Evolutionary conservation across 345 rosid species (phyloP).

Genomic region (Lenwebbia sp.): DNA sequence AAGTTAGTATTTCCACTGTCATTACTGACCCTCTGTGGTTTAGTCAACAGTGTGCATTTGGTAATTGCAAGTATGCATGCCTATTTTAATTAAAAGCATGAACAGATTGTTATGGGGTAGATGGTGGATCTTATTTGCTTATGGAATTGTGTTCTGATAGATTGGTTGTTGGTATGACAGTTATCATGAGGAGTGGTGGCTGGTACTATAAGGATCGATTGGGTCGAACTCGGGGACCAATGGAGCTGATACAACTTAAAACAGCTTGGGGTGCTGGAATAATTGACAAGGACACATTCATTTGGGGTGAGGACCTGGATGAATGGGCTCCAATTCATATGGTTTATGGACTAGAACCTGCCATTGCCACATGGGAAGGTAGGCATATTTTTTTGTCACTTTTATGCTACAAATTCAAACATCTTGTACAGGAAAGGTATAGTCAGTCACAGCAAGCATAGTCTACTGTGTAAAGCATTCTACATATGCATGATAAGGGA

Average conservation of each 20-base stretch:
- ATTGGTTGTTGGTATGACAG: constrained; percentile 10
- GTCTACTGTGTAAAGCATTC: neutral
- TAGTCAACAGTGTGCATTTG: neutral
- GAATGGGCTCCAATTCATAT: constrained; percentile 97
- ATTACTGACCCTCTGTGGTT: neutral
- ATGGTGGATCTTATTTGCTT: neutral
- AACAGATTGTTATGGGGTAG: neutral
- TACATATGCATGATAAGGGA: neutral
- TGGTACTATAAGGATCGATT: constrained; percentile 87
- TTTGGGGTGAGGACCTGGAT: constrained; percentile 93
- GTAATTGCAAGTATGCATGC: neutral
- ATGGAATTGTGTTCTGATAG: too few species aligned
- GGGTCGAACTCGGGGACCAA: constrained; percentile 87
- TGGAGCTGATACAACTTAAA: constrained; percentile 75
- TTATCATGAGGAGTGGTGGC: constrained; percentile 78
- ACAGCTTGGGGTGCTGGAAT: constrained; percentile 92
- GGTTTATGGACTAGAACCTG: constrained; percentile 86
- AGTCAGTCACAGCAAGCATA: neutral
- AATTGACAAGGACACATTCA: constrained; percentile 81
- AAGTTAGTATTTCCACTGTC: neutral
- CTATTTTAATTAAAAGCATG: neutral
- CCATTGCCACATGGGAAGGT: constrained; percentile 99
- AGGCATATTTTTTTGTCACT: neutral
- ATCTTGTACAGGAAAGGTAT: neutral
- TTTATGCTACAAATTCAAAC: neutral